Evolutionary conservation across 495 filamentous ascomycete genomes (phyloP).

Genomic region (Penicillium argentinense): DNA sequence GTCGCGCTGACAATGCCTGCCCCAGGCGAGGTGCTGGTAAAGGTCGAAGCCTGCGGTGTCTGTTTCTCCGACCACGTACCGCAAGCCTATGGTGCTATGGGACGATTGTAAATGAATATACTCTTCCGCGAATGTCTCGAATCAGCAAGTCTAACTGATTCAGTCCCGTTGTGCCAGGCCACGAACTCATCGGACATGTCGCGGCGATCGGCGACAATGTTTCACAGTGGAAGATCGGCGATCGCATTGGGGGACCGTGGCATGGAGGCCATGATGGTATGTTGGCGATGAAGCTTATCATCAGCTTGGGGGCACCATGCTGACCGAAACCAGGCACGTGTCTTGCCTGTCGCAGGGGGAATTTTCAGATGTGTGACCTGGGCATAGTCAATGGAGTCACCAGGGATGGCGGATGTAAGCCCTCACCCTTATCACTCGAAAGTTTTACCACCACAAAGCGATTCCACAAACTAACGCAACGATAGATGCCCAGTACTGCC

Average conservation of each 20-base stretch:
- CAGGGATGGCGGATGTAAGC: constrained; percentile 49
- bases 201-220: constrained; percentile 47
- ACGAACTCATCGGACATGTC: constrained; percentile 55
- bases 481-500: constrained; percentile 60
- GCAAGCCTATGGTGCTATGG: constrained; percentile 35
- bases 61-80: constrained; percentile 47
- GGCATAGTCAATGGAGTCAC: constrained; percentile 52
- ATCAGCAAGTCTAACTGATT: background rate
- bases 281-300: background rate
- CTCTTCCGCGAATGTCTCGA: background rate
- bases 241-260: constrained; percentile 55
- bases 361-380: constrained; percentile 57
- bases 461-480: background rate
- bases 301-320: background rate
- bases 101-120: constrained; percentile 30
- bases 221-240: constrained; percentile 44
- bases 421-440: too few species aligned
- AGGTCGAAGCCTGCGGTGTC: constrained; percentile 55
- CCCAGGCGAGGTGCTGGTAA: constrained; percentile 47
- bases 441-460: too few species aligned
- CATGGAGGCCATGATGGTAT: constrained; percentile 53
- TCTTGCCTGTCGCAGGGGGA: constrained; percentile 45
- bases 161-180: constrained; percentile 52
- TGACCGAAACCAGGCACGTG: constrained; percentile 32
- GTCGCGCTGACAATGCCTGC: constrained; percentile 42